A percentile compares a stretch with the other conserved stretches of the same genome.
phyloP scores from a whole-genome alignment of 192 early-diverging fungal species.

The Paraglomus brasilianum region DNA sequence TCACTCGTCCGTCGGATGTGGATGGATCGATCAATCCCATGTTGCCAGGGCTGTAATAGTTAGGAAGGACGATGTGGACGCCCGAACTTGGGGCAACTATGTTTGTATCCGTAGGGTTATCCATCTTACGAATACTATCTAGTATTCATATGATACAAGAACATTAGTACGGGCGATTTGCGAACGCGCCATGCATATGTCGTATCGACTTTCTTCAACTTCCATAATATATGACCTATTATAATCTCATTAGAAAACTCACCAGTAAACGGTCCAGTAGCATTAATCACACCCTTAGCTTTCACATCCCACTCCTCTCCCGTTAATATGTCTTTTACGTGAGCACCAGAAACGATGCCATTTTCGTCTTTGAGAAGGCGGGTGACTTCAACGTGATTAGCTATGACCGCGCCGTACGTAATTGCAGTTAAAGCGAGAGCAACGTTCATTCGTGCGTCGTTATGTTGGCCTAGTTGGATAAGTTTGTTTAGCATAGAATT shows the following conservation, averaged over 20 bases:
- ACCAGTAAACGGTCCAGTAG: slow-evolving; percentile 73
- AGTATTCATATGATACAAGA: background rate
- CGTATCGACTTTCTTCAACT: too few relatives aligned
- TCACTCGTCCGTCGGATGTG: slow-evolving; percentile 93
- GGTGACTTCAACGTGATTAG: slow-evolving; percentile 91
- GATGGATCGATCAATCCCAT: slow-evolving; percentile 95
- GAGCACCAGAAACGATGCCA: slow-evolving; percentile 73
- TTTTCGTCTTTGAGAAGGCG: slow-evolving; percentile 71
- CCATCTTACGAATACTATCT: slow-evolving; percentile 90
- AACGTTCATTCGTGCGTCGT: slow-evolving; percentile 97
- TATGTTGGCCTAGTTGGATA: slow-evolving; percentile 79
- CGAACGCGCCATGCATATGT: background rate
- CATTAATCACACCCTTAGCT: slow-evolving; percentile 94
- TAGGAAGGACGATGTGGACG: slow-evolving; percentile 92
- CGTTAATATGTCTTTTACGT: slow-evolving; percentile 76
- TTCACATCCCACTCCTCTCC: slow-evolving; percentile 84
- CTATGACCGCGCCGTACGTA: slow-evolving; percentile 84
- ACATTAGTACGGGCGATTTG: background rate
- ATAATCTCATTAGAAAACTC: background rate
- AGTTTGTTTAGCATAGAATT: too few relatives aligned
- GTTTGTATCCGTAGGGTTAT: slow-evolving; percentile 67
- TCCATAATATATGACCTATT: too few relatives aligned
- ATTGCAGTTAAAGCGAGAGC: slow-evolving; percentile 89
- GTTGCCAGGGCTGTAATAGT: slow-evolving; percentile 90
- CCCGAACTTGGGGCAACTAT: slow-evolving; percentile 94